These are phyloP conservation scores for Ettlia oleoabundans DNA, from an alignment of 139 green algal species.

Conservation along the genomic window DNA sequence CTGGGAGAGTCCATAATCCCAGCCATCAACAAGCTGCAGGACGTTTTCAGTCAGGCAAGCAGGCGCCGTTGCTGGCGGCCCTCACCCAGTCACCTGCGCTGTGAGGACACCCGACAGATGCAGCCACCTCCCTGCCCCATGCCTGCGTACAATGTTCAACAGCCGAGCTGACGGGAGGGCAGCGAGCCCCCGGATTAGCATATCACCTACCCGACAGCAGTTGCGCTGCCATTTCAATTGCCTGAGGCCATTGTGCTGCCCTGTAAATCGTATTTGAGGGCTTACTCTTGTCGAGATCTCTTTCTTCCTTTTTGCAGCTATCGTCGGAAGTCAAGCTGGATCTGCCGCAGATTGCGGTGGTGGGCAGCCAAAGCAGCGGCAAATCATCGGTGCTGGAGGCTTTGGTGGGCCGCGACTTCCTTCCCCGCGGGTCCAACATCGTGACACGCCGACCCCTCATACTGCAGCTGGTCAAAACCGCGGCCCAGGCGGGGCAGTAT, in stretches of 20 bases:
- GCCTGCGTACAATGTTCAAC: not conserved
- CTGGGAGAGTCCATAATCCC: conserved; percentile 88
- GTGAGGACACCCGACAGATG: not conserved
- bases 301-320: conserved; percentile 73
- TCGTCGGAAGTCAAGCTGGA: conserved; percentile 83
- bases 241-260: too few relatives aligned
- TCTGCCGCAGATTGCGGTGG: conserved; percentile 92
- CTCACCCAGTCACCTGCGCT: not conserved
- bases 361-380: conserved; percentile 94
- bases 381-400: conserved; percentile 96
- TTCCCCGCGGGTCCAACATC: conserved; percentile 93
- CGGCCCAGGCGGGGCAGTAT: conserved; percentile 20
- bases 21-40: conserved; percentile 90
- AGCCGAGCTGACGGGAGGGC: not conserved
- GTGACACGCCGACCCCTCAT: conserved; percentile 92
- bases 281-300: too few relatives aligned
- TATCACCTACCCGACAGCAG: too few relatives aligned
- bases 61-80: not conserved
- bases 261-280: not conserved
- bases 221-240: too few relatives aligned
- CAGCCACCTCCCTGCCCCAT: not conserved
- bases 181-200: too few relatives aligned
- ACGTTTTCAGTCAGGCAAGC: conserved; percentile 94
- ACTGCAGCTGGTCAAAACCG: conserved; percentile 82
- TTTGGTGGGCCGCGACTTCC: conserved; percentile 94